Conservation (phyloP, 2,329 filamentous ascomycete species). For the Paraphoma chrysanthemicola region DNA sequence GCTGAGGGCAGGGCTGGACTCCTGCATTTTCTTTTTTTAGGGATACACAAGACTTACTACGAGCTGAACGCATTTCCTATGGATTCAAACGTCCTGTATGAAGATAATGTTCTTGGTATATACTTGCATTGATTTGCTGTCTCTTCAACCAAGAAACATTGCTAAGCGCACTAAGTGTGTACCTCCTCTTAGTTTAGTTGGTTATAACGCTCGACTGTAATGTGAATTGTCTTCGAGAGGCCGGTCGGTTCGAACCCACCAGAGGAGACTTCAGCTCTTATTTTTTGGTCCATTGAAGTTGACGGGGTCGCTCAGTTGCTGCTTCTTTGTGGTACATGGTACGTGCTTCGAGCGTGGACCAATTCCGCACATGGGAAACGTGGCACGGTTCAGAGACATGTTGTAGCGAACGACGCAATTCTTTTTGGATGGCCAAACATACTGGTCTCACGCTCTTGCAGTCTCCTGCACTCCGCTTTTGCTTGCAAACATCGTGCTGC, state of each 20-base stretch:
- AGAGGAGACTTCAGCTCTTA: background rate
- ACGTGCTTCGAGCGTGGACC: background rate
- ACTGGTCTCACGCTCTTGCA: background rate
- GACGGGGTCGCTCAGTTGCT: background rate
- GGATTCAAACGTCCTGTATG: too few species aligned
- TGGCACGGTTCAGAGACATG: background rate
- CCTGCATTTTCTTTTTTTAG: background rate
- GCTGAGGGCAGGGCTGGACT: background rate
- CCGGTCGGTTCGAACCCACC: slow-evolving; percentile 1
- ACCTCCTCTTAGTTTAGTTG: background rate
- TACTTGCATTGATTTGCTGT: background rate
- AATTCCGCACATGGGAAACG: background rate
- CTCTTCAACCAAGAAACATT: background rate
- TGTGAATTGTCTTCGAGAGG: slow-evolving; percentile 3
- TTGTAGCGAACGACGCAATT: background rate
- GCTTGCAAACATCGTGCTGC: too few species aligned
- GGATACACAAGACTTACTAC: too few species aligned
- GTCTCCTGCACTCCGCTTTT: background rate
- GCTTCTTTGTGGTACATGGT: background rate
- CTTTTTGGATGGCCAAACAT: background rate
- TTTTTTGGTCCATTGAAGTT: background rate
- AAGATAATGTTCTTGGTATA: background rate
- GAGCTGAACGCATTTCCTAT: too few species aligned
- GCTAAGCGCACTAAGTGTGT: background rate
- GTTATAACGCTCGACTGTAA: background rate